Base-by-base conservation (phyloP, 1,284 basidiomycete species). In the Marasmius sp. region DNA sequence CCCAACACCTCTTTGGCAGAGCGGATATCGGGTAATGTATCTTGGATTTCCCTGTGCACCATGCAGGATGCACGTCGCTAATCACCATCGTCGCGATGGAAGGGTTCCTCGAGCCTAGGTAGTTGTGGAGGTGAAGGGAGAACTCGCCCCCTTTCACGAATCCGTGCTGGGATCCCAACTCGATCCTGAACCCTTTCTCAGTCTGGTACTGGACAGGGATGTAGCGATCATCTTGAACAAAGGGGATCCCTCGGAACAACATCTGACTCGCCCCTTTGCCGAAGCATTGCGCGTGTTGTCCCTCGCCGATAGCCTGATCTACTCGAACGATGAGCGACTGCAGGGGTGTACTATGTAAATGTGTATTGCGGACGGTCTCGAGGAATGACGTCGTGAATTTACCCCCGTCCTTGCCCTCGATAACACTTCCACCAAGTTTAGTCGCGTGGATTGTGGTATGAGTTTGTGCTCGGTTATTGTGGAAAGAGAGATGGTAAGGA, bases 351-450 rank as follows among this genome's bases (percentile, higher is more conserved):
- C 77, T 78, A 64, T 88, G 85, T 34, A 88, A 72, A 0, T 82
- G 78, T 11, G 78, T 68, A 48, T 71, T 70, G 38, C 79, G 73
- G 55, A 78, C 79, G 38, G 80, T 74, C 27, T 80, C 72, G 22
- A 90, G 71, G 39, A 89, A 76, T 11, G 77, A 75, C 49, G 72
- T 73, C 2, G 88, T 90, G 67, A 89, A 85, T 62, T 74, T 77
- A 0, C 87, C 88, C 14, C 87, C 86, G 38, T 81, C 78, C 66
- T 85, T 86, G 60, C 81, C 80, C 67, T 89, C 88, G 6, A 75
- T 70, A 11, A 87, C 86, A 54, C 77, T 77, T 64, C 81, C 82
- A 7, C 78, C 82, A 12, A 79, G 72, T 41, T 75, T 75, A 61
- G 83, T 86, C 6, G 87, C 87, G 34, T 82, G 78, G 22, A 90